These are phyloP conservation scores for Kondoa malvinella DNA, from an alignment of 768 basidiomycete species.

Conservation along the genomic window DNA sequence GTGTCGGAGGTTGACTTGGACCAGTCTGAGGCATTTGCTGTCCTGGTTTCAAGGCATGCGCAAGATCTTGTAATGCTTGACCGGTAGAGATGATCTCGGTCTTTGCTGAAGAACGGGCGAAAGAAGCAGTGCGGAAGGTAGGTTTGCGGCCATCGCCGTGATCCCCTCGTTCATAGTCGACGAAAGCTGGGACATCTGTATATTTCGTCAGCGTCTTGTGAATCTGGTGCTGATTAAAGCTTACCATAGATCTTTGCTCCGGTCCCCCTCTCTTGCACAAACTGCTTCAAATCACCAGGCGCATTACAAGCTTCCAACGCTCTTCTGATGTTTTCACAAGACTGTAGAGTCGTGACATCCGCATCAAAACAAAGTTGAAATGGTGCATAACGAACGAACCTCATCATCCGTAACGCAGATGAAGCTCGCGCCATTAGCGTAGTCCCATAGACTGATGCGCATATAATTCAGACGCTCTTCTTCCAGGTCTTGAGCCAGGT, in stretches of 20 bases:
- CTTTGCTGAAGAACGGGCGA: slow-evolving; percentile 23
- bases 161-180: slow-evolving; percentile 46
- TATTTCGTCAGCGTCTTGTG: too few species aligned
- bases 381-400: slow-evolving; percentile 36
- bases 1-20: neutral
- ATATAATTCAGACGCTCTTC: slow-evolving; percentile 85
- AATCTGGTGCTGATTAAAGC: neutral
- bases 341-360: slow-evolving; percentile 38
- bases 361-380: neutral
- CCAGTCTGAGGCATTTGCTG: neutral
- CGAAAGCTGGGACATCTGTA: slow-evolving; percentile 60
- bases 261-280: slow-evolving; percentile 75
- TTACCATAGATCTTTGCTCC: slow-evolving; percentile 57
- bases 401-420: slow-evolving; percentile 92
- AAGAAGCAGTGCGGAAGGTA: slow-evolving; percentile 20
- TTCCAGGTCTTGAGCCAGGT: slow-evolving; percentile 86
- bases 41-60: slow-evolving; percentile 10
- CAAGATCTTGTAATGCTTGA: slow-evolving; percentile 19
- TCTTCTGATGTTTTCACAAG: slow-evolving; percentile 73
- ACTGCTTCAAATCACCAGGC: slow-evolving; percentile 69
- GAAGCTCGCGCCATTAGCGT: slow-evolving; percentile 87
- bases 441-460: slow-evolving; percentile 90
- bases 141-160: slow-evolving; percentile 30
- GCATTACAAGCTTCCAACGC: slow-evolving; percentile 78
- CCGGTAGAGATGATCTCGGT: slow-evolving; percentile 18